A percentile compares a stretch with the other conserved stretches of the same genome.
phyloP scores from a whole-genome alignment of 75 land plant genomes.

The Larix kaempferi region DNA sequence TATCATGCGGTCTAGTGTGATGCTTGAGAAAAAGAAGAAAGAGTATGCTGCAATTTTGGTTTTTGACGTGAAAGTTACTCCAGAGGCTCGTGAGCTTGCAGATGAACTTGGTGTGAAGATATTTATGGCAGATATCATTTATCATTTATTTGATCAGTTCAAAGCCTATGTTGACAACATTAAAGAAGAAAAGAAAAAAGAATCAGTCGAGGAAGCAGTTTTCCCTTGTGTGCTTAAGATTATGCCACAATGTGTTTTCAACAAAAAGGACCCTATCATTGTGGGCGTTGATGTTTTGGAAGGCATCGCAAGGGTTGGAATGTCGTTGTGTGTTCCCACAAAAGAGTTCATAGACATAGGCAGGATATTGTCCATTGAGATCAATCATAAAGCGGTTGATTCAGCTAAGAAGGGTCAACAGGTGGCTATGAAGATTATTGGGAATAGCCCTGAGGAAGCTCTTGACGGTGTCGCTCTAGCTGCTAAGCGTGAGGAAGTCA shows the following conservation, averaged over 20 bases:
- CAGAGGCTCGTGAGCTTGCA: slow-evolving; percentile 91
- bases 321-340: slow-evolving; percentile 91
- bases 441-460: slow-evolving; percentile 78
- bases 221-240: too few relatives aligned
- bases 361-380: slow-evolving; percentile 88
- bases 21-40: slow-evolving; percentile 94
- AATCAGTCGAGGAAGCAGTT: too few relatives aligned
- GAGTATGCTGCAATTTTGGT: slow-evolving; percentile 95
- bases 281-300: too few relatives aligned
- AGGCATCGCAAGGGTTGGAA: slow-evolving; percentile 8
- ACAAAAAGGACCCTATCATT: too few relatives aligned
- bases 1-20: slow-evolving; percentile 97
- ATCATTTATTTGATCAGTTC: slow-evolving; percentile 96
- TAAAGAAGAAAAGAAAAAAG: slow-evolving; percentile 21
- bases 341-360: slow-evolving; percentile 86
- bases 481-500: too few relatives aligned
- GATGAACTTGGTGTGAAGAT: slow-evolving; percentile 89
- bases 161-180: slow-evolving; percentile 86
- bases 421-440: slow-evolving; percentile 94
- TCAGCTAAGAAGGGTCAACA: slow-evolving; percentile 84
- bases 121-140: slow-evolving; percentile 95
- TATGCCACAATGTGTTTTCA: too few relatives aligned
- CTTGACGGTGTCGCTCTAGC: slow-evolving; percentile 81
- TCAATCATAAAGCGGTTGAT: slow-evolving; percentile 88
- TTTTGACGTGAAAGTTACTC: slow-evolving; percentile 97